Percentiles rank a stretch among this genome's conserved stretches.
Evolutionary conservation across 2,329 filamentous ascomycete species (phyloP).

Genomic region (Aspergillus puulaauensis): DNA sequence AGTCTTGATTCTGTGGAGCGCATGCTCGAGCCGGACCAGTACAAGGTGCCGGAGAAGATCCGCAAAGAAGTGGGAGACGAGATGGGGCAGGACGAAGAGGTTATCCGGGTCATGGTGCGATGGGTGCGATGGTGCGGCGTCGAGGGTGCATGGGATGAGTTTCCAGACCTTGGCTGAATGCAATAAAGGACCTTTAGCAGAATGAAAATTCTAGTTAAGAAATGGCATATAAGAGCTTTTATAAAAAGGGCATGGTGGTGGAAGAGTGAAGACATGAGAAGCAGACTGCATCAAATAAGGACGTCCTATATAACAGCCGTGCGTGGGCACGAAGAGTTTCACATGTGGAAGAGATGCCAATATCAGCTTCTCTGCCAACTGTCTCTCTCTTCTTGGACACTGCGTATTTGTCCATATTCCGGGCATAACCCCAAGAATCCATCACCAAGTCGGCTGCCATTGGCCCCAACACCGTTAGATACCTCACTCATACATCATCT

Average conservation of each 20-base stretch:
- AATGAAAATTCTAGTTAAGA: too few species aligned
- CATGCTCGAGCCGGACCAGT: not conserved
- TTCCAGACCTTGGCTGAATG: not conserved
- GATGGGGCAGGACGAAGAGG: slow-evolving; percentile 2
- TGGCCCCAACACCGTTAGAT: not conserved
- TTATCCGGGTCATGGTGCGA: not conserved
- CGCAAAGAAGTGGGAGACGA: not conserved
- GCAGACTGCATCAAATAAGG: too few species aligned
- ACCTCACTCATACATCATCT: not conserved
- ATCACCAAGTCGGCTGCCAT: not conserved
- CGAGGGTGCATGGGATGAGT: not conserved
- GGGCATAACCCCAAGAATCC: slow-evolving; percentile 32
- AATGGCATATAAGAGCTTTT: too few species aligned
- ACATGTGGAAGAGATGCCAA: too few species aligned
- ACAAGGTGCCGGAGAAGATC: not conserved
- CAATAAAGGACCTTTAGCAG: too few species aligned
- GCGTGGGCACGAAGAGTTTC: too few species aligned
- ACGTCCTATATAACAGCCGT: too few species aligned
- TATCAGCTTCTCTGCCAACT: too few species aligned
- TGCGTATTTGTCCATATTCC: too few species aligned
- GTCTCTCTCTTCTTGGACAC: too few species aligned
- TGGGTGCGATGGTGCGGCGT: slow-evolving; percentile 3
- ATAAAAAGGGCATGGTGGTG: too few species aligned
- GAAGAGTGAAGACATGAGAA: too few species aligned
- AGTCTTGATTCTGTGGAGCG: not conserved